Evolutionary conservation across 2,329 filamentous ascomycete genomes (phyloP), one percentile per base, ranked within the genome.

Genomic region (Aureobasidium sp.): DNA sequence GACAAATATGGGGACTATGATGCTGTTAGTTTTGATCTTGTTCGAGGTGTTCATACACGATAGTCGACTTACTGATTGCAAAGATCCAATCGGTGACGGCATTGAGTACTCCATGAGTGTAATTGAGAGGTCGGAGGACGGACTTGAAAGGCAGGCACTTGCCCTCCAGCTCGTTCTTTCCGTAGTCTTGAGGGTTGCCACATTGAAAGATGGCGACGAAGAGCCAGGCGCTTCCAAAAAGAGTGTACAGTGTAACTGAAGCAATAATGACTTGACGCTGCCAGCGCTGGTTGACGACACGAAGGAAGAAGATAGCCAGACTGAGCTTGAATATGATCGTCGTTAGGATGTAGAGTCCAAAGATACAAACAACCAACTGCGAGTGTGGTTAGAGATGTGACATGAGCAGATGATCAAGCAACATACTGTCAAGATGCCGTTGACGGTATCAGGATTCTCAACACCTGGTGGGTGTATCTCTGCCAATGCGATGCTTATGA

Each of bases 271-370:
- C 64, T 36, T 64, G 62, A 29, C 67, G 67, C 25, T 79, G 77
- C 73, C 74, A 77, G 15, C 57, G 60, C 37, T 72, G 69, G 22
- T 67, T 70, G 29, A 78, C 70, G 44, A 79, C 74, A 5, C 78
- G 75, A 4, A 76, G 69, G 67, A 79, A 78, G 70, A 79, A 79
- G 36, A 79, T 66, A 9, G 72, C 75, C 6, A 80, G 67, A 4
- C 77, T 78, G 37, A 79, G 72, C 65, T 80, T 80, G 64, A 79
- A 67, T 15, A 73, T 64, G 63, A 77, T 73, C 64, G 76, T 74
- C 0, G 76, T 72, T 9, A 73, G 60, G 44, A 77, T 65, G 63
- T 80, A 79, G 1, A 74, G 70, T 15, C 68, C 69, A 62, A 78
- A 74, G 47, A 71, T 70, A 2, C 73, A 64, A 39, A 72, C 34